Evolutionary conservation across 2,329 filamentous ascomycete species (phyloP), one percentile per base, ranked within the genome.

Genomic region (Atkinsonella texensis): DNA sequence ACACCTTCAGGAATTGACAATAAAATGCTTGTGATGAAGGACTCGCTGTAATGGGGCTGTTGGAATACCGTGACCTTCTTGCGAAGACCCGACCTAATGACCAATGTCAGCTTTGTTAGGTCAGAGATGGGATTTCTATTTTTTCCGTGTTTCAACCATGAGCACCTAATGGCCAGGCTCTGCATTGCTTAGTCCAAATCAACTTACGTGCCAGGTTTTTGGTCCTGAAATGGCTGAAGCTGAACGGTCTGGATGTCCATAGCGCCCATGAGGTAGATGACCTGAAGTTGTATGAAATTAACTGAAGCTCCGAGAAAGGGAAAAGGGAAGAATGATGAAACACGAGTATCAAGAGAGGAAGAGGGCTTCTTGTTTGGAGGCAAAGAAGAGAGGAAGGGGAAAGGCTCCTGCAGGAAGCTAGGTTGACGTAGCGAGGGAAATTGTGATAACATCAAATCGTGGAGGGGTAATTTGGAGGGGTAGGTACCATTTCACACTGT

Each of bases 21-120:
- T 60, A 98, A 81, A 67, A 96, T 95, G 70, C 89, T 91, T 58
- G 91, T 79, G 60, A 98, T 81, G 69, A 98, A 98, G 49, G 91
- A 83, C 74, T 98, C 93, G 71, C 88, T 90, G 79, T 98, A 98
- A 74, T 98, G 81, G 54, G 84, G 77, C 72, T 96, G 78, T 71
- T 98, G 89, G 78, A 98, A 98, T 68, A 95, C 87, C 65, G 88
- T 89, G 74, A 97, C 93, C 82, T 95, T 97, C 75, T 98, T 98
- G 58, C 93, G 89, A 70, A 98, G 89, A 70, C 93, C 93, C 60
- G 93, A 98, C 61, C 91, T 97, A 64, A 39, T 13, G 20, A 35
- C 31, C 9, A 12, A 35, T 15, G n/a, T 49, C 33, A 46, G 44
- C n/a, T 32, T 43, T 39, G 17, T n/a, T 12, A 31, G 0, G 23